Percentiles rank a stretch among this genome's conserved stretches.
These are phyloP conservation scores for Picochlorum sp. DNA, from an alignment of 139 green algal genomes.

Conservation along the genomic window DNA sequence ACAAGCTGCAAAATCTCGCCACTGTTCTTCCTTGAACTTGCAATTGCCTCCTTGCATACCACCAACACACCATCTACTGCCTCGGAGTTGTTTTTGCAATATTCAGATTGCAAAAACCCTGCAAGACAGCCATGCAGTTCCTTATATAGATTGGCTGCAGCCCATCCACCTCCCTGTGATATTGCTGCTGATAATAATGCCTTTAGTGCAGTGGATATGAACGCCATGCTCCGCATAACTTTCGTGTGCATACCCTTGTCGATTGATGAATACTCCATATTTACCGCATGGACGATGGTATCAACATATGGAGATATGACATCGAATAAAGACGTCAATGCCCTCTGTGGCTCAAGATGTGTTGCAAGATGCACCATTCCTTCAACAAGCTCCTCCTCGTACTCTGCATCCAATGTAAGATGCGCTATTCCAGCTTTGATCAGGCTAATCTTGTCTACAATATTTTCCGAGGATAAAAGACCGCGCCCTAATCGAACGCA, in stretches of 20 bases:
- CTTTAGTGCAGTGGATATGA: no score
- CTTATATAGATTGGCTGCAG: no score
- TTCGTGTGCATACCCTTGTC: no score
- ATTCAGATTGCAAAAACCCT: constrained; percentile 22
- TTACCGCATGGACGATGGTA: background rate
- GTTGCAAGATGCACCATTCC: background rate
- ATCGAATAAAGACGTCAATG: background rate
- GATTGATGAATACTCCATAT: no score
- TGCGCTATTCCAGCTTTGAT: background rate
- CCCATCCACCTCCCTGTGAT: no score
- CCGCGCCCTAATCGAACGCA: background rate
- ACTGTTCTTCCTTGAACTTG: constrained; percentile 15
- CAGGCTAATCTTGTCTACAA: background rate
- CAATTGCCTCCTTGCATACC: constrained; percentile 38
- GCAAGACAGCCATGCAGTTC: constrained; percentile 17
- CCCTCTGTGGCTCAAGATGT: background rate
- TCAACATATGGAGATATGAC: background rate
- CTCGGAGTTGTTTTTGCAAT: constrained; percentile 23
- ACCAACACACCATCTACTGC: constrained; percentile 40
- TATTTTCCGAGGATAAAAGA: background rate
- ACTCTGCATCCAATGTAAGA: background rate
- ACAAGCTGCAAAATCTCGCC: constrained; percentile 40
- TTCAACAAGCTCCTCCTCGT: constrained; percentile 1
- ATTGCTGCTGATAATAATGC: no score
- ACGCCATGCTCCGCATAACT: no score